Evolutionary conservation across 371 early-diverging fungal genomes (phyloP).

Genomic region (Mortierella sp.): DNA sequence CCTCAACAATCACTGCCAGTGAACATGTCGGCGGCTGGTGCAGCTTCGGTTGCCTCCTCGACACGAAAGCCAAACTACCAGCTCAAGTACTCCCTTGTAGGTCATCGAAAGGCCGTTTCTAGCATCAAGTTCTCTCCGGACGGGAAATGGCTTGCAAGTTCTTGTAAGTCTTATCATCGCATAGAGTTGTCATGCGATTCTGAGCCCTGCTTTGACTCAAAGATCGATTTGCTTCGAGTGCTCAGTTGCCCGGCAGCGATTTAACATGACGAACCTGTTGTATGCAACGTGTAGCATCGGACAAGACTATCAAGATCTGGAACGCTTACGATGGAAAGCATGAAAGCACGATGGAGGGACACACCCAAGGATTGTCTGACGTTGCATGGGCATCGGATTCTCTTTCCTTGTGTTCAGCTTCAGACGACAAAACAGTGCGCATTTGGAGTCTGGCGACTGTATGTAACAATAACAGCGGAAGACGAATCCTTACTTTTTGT

Average conservation of each 20-base stretch:
- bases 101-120: constrained; percentile 95
- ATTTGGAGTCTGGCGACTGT: constrained; percentile 88
- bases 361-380: constrained; percentile 95
- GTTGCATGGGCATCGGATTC: constrained; percentile 96
- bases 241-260: neutral
- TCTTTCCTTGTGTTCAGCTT: constrained; percentile 86
- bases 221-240: neutral
- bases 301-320: constrained; percentile 95
- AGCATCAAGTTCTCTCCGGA: constrained; percentile 98
- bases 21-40: neutral
- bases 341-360: constrained; percentile 90
- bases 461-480: constrained; percentile 15
- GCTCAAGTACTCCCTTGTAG: constrained; percentile 88
- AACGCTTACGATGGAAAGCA: constrained; percentile 88
- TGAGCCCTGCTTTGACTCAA: neutral
- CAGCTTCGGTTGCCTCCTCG: constrained; percentile 50
- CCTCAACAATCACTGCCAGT: neutral
- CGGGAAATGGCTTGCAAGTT: constrained; percentile 95
- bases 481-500: neutral
- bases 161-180: constrained; percentile 68
- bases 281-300: constrained; percentile 66
- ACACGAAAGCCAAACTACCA: constrained; percentile 85
- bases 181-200: neutral
- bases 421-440: constrained; percentile 94
- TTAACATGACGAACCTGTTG: too few species aligned